These are phyloP conservation scores for Skeletonema marinoi DNA, from an alignment of 108 stramenopile genomes.

Conservation along the genomic window DNA sequence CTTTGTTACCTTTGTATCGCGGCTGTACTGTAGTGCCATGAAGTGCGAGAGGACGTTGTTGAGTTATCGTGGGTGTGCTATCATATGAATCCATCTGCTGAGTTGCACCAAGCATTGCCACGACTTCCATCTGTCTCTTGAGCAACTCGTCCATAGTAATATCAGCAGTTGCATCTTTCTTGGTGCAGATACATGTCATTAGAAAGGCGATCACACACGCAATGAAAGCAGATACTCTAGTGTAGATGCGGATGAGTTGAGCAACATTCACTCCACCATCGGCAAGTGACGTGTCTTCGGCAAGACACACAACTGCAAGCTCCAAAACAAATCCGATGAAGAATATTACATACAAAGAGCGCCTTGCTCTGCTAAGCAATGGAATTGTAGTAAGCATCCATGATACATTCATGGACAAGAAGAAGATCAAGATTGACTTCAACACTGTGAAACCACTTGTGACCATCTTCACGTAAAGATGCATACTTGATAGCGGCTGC, in stretches of 20 bases:
- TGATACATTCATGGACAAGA: slow-evolving; percentile 31
- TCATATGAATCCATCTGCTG: slow-evolving; percentile 5
- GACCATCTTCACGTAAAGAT: slow-evolving; percentile 27
- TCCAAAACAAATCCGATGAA: slow-evolving; percentile 27
- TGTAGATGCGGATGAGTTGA: slow-evolving; percentile 10
- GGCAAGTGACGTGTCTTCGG: not conserved
- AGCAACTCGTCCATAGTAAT: slow-evolving; percentile 28
- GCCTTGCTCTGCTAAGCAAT: slow-evolving; percentile 17
- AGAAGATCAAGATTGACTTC: slow-evolving; percentile 28
- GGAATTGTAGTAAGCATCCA: slow-evolving; percentile 32
- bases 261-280: slow-evolving; percentile 6
- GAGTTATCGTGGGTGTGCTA: not conserved
- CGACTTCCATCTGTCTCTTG: slow-evolving; percentile 26
- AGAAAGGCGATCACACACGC: not conserved
- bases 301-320: slow-evolving; percentile 12
- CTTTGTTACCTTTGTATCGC: not conserved
- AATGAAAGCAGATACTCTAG: slow-evolving; percentile 11
- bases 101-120: slow-evolving; percentile 19
- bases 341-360: slow-evolving; percentile 23
- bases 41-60: not conserved
- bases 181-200: slow-evolving; percentile 18
- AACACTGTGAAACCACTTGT: slow-evolving; percentile 34
- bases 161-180: not conserved
- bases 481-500: slow-evolving; percentile 40
- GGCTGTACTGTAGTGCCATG: not conserved